Evolutionary conservation across 495 filamentous ascomycete species (phyloP).

Genomic region (Hypoxylon cercidicola): DNA sequence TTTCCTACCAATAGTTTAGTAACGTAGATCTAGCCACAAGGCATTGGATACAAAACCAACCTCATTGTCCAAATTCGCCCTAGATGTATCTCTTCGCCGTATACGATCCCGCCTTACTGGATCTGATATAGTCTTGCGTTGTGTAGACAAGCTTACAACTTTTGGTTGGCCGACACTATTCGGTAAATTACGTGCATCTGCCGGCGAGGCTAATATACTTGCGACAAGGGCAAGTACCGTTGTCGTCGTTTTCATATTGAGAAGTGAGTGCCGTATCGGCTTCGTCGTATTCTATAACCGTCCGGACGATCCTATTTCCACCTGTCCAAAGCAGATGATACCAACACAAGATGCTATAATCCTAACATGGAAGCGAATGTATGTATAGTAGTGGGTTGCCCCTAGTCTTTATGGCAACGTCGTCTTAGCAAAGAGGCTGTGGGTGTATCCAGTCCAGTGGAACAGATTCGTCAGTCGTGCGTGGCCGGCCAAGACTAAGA

Average conservation of each 20-base stretch:
- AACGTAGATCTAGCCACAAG: neutral
- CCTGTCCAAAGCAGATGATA: slow-evolving; percentile 27
- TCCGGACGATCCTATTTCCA: slow-evolving; percentile 14
- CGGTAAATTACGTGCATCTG: slow-evolving; percentile 44
- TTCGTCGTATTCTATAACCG: neutral
- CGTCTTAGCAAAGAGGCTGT: slow-evolving; percentile 19
- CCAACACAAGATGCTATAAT: slow-evolving; percentile 25
- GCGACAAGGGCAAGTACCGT: slow-evolving; percentile 30
- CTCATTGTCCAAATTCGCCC: slow-evolving; percentile 60
- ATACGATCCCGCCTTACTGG: slow-evolving; percentile 56
- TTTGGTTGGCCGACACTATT: slow-evolving; percentile 46
- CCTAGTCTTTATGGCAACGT: slow-evolving; percentile 23
- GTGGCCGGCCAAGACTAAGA: slow-evolving; percentile 35
- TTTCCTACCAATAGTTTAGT: slow-evolving; percentile 55
- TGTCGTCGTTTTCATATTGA: slow-evolving; percentile 30
- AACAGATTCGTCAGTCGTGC: slow-evolving; percentile 40
- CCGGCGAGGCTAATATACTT: slow-evolving; percentile 28
- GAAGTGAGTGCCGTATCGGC: slow-evolving; percentile 5
- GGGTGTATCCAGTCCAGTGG: slow-evolving; percentile 29
- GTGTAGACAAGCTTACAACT: slow-evolving; percentile 60
- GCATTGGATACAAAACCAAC: slow-evolving; percentile 42
- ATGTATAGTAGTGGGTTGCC: slow-evolving; percentile 3
- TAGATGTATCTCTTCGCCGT: slow-evolving; percentile 54
- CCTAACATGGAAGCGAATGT: slow-evolving; percentile 22
- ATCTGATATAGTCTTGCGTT: slow-evolving; percentile 53